phyloP scores from a whole-genome alignment of 2,329 filamentous ascomycete species.

The Aaosphaeria pasadenensis region DNA sequence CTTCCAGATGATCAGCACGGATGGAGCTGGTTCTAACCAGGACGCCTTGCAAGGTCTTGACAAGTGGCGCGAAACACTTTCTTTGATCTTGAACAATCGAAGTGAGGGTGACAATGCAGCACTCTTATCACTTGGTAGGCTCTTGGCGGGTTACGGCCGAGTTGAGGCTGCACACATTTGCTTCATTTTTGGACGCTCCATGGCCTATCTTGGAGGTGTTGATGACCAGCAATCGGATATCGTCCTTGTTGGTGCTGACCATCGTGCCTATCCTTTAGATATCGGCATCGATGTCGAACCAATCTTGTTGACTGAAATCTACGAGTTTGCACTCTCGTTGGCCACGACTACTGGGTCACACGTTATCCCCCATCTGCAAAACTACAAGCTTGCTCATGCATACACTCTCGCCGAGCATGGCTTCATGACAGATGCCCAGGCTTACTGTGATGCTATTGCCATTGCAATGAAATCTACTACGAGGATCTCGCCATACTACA shows the following conservation, averaged over 20 bases:
- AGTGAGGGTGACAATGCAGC: conserved; percentile 76
- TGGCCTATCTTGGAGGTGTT: conserved; percentile 72
- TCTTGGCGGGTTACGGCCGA: conserved; percentile 81
- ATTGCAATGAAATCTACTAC: conserved; percentile 75
- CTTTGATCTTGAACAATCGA: conserved; percentile 83
- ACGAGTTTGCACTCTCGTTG: conserved; percentile 83
- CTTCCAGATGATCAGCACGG: conserved; percentile 78
- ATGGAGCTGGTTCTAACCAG: conserved; percentile 58
- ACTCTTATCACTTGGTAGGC: conserved; percentile 73
- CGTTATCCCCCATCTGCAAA: conserved; percentile 75
- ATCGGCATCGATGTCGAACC: conserved; percentile 79
- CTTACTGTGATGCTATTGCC: conserved; percentile 85
- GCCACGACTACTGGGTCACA: conserved; percentile 52
- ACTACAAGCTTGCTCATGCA: conserved; percentile 90
- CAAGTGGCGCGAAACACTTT: conserved; percentile 89
- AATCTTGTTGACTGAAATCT: conserved; percentile 92
- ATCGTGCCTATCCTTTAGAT: conserved; percentile 66
- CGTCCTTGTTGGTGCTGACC: conserved; percentile 82
- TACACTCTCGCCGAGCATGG: conserved; percentile 81
- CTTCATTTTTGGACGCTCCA: conserved; percentile 76
- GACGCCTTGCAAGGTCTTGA: conserved; percentile 83
- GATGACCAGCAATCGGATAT: conserved; percentile 79
- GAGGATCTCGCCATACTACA: conserved; percentile 82
- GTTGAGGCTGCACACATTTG: conserved; percentile 92
- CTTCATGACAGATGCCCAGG: conserved; percentile 74